A percentile compares a stretch with the other conserved stretches of the same genome.
phyloP scores from a whole-genome alignment of 352 stramenopile genomes.

The Globisporangium echinulatum region DNA sequence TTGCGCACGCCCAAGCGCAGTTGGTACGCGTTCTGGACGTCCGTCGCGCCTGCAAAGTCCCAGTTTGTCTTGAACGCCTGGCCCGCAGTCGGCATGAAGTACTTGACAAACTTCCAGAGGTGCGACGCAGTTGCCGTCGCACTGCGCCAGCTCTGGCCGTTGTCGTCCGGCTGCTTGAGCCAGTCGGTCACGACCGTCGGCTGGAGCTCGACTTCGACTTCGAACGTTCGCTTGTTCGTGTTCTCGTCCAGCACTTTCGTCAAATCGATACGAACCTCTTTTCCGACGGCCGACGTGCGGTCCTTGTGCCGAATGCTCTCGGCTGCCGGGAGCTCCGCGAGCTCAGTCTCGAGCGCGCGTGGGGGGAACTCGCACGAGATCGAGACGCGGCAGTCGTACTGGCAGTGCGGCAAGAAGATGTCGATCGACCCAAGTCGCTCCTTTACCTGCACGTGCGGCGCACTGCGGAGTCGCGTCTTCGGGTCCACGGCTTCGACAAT shows the following conservation, averaged over 20 bases:
- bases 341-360: slow-evolving; percentile 44
- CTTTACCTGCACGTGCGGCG: slow-evolving; percentile 69
- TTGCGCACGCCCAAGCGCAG: slow-evolving; percentile 53
- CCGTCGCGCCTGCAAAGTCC: slow-evolving; percentile 62
- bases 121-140: slow-evolving; percentile 57
- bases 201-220: slow-evolving; percentile 78
- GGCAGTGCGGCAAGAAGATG: slow-evolving; percentile 82
- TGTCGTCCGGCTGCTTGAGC: slow-evolving; percentile 69
- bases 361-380: slow-evolving; percentile 77
- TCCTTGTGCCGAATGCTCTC: slow-evolving; percentile 74
- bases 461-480: slow-evolving; percentile 36
- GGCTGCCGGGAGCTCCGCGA: slow-evolving; percentile 58
- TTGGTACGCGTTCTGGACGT: slow-evolving; percentile 80
- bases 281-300: slow-evolving; percentile 66
- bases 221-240: slow-evolving; percentile 58
- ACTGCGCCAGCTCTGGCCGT: slow-evolving; percentile 64
- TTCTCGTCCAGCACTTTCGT: slow-evolving; percentile 79
- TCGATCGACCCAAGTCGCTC: slow-evolving; percentile 76
- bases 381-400: slow-evolving; percentile 80
- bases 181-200: slow-evolving; percentile 63
- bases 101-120: slow-evolving; percentile 80
- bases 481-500: slow-evolving; percentile 71
- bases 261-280: slow-evolving; percentile 74
- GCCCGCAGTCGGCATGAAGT: slow-evolving; percentile 75
- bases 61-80: slow-evolving; percentile 76